phyloP scores from a whole-genome alignment of 768 basidiomycete genomes.

The Lentinula raphanica region DNA sequence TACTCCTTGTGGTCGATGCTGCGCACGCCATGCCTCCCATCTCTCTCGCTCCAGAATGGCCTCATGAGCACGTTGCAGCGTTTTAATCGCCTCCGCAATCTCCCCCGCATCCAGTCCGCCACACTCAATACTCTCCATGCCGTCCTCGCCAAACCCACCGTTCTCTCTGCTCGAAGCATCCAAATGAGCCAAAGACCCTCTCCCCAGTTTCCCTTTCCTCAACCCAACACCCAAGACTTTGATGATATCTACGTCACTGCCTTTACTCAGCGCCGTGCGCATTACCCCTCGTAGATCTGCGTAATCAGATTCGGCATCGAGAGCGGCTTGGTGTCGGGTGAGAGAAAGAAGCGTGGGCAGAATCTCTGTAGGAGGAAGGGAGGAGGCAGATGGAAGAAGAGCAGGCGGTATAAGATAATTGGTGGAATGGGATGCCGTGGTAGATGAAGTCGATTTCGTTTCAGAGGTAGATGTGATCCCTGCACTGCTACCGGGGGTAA shows the following conservation, averaged over 20 bases:
- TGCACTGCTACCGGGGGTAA: background rate
- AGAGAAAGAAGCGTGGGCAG: constrained; percentile 19
- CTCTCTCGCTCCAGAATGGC: constrained; percentile 28
- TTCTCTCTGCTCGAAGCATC: background rate
- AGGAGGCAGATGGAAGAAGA: constrained; percentile 1
- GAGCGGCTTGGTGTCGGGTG: constrained; percentile 33
- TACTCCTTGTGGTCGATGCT: background rate
- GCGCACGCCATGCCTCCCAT: background rate
- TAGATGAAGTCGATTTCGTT: background rate
- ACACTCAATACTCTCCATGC: constrained; percentile 7
- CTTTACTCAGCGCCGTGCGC: constrained; percentile 48
- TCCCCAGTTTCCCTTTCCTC: background rate
- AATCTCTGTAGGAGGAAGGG: constrained; percentile 7
- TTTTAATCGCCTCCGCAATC: constrained; percentile 79
- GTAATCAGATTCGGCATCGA: constrained; percentile 48
- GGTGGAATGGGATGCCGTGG: no score
- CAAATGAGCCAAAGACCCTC: background rate
- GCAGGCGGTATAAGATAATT: background rate
- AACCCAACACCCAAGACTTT: constrained; percentile 44
- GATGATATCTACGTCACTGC: constrained; percentile 61
- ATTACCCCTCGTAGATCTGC: constrained; percentile 55
- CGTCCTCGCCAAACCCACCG: constrained; percentile 19
- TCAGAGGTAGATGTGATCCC: background rate
- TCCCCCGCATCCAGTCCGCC: constrained; percentile 36
- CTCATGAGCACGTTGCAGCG: constrained; percentile 66